Evolutionary conservation across 2,329 filamentous ascomycete species (phyloP).

Genomic region (Cladobotryum mycophilum): DNA sequence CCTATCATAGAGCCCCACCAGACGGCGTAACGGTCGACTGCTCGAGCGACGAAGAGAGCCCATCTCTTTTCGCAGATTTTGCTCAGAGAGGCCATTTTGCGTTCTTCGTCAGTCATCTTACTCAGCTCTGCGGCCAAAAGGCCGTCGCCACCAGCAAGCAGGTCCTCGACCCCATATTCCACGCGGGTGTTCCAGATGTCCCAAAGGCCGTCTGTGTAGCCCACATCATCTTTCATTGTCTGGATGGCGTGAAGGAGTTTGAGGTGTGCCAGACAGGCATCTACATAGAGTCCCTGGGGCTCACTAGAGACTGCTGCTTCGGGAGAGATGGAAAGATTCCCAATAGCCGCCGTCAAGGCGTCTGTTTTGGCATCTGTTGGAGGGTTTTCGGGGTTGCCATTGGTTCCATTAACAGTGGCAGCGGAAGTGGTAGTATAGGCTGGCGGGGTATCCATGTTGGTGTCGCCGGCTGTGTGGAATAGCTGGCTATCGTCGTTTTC

Average conservation of each 20-base stretch:
- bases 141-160: conserved; percentile 2
- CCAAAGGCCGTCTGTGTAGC: conserved; percentile 61
- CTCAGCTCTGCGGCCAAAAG: conserved; percentile 8
- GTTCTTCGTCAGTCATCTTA: conserved; percentile 25
- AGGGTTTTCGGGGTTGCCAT: too few relatives aligned
- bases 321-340: too few relatives aligned
- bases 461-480: too few relatives aligned
- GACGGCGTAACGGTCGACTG: conserved; percentile 58
- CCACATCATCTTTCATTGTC: conserved; percentile 59
- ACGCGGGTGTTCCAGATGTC: conserved; percentile 48
- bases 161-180: conserved; percentile 10
- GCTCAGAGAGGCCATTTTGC: conserved; percentile 31
- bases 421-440: too few relatives aligned
- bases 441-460: too few relatives aligned
- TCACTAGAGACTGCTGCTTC: too few relatives aligned
- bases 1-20: conserved; percentile 52
- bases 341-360: too few relatives aligned
- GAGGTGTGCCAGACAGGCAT: conserved; percentile 65
- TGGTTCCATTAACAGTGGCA: too few relatives aligned
- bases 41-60: conserved; percentile 62
- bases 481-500: too few relatives aligned
- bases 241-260: conserved; percentile 66
- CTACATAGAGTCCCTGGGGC: conserved; percentile 13
- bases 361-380: too few relatives aligned
- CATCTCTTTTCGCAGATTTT: conserved; percentile 65